Evolutionary conservation across 345 rosid genomes (phyloP), one percentile per base, ranked within the genome.

Genomic region (Moricandia arvensis): DNA sequence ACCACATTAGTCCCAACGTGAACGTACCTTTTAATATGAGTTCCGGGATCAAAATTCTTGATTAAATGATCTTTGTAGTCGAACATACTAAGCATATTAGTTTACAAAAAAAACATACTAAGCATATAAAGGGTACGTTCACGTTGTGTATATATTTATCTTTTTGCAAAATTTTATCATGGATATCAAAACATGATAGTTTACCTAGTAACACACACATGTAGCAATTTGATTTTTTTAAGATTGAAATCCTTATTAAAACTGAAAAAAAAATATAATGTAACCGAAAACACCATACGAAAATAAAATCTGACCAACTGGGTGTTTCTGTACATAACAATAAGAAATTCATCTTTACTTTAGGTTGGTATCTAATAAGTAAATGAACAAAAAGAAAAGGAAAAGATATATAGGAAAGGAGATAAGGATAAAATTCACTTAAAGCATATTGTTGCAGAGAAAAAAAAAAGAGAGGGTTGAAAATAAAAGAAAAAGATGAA

Each of bases 371-470:
- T 60, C 45, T 66, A 54, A 72, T 72, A 78, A 72, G 77, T 78
- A 63, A 76, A 13, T 60, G 68, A 72, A 60, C 54, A 26, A 65
- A 72, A 78, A 78, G 18, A 35, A 13, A 77, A 65, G 37, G 15
- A 54, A 59, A 64, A 66, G 66, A 64, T 71, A 76, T 59, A 72
- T 78, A 68, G 73, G 81, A 78, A 78, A 78, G 77, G 65, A 72
- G 81, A 78, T 72, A 78, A 72, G 66, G 81, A 78, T 78, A 67
- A 54, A 61, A 72, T 78, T 72, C 77, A 78, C 77, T 78, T 72
- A 78, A 78, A 73, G 77, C 69, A 72, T 41, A 72, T 72, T 73
- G 80, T 71, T 71, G 72, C 80, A 71, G 80, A 77, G n/a, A n/a
- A n/a, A 61, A 13, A 76, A 58, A 64, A 59, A 71, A 71, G 57